These are phyloP conservation scores for Spongiforma sp. DNA, from an alignment of 1,284 basidiomycete genomes.

Conservation along the genomic window DNA sequence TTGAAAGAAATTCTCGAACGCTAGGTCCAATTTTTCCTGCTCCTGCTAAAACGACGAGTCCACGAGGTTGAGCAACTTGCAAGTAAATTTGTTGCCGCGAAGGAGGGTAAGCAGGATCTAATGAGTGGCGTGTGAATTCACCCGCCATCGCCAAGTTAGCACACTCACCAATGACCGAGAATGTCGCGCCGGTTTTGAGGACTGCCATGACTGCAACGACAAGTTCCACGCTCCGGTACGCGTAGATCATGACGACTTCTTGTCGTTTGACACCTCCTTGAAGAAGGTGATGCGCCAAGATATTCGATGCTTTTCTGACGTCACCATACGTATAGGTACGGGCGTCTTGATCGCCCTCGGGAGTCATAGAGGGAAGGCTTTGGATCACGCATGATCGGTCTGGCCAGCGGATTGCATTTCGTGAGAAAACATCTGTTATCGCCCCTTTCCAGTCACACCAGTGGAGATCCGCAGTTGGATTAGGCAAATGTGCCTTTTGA, in stretches of 20 bases:
- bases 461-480: conserved; percentile 89
- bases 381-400: conserved; percentile 87
- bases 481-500: conserved; percentile 79
- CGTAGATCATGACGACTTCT: conserved; percentile 99
- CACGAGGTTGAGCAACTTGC: conserved; percentile 93
- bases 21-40: conserved; percentile 85
- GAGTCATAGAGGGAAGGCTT: conserved; percentile 55
- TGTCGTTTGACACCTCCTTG: conserved; percentile 88
- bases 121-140: conserved; percentile 2
- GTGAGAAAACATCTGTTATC: conserved; percentile 92
- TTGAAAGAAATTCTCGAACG: conserved; percentile 86
- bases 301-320: conserved; percentile 87
- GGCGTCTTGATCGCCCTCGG: conserved; percentile 56
- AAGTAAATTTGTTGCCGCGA: conserved; percentile 97
- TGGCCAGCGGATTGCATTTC: conserved; percentile 79
- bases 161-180: conserved; percentile 99
- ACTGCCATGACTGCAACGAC: conserved; percentile 98
- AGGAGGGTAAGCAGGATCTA: conserved; percentile 97
- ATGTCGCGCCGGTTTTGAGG: conserved; percentile 96
- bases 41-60: conserved; percentile 89
- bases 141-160: too few relatives aligned
- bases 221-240: conserved; percentile 95
- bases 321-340: conserved; percentile 79
- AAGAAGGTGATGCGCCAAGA: conserved; percentile 91
- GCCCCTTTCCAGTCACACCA: conserved; percentile 99